phyloP scores from a whole-genome alignment of 768 basidiomycete species.

The Lentinula lateritia region DNA sequence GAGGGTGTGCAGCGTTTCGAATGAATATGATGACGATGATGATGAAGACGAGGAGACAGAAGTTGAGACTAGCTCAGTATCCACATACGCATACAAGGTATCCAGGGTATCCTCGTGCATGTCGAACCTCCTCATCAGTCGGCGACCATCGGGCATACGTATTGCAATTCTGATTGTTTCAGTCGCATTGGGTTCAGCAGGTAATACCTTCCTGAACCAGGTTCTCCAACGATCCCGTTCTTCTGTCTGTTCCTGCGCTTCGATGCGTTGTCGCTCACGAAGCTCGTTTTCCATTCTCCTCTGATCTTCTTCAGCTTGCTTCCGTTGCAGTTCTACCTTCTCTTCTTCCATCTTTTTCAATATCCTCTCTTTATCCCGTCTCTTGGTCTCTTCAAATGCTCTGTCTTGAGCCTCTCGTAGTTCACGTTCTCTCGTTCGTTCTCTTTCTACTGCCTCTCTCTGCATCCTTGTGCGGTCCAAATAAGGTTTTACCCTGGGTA shows the following conservation, averaged over 20 bases:
- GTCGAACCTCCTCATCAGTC: constrained; percentile 55
- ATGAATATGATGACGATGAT: constrained; percentile 16
- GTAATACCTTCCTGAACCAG: not conserved
- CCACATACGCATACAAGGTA: constrained; percentile 69
- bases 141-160: constrained; percentile 50
- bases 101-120: constrained; percentile 42
- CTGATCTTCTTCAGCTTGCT: constrained; percentile 28
- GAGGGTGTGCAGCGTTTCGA: constrained; percentile 22
- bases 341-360: constrained; percentile 44
- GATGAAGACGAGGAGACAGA: constrained; percentile 29
- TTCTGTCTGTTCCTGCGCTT: constrained; percentile 17
- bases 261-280: constrained; percentile 30
- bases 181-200: not conserved
- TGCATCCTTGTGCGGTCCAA: constrained; percentile 56
- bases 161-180: constrained; percentile 31
- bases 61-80: constrained; percentile 48
- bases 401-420: constrained; percentile 79
- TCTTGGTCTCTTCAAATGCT: constrained; percentile 63
- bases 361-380: constrained; percentile 66
- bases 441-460: constrained; percentile 41
- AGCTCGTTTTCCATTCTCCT: constrained; percentile 21
- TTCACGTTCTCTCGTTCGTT: constrained; percentile 47
- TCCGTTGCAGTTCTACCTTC: constrained; percentile 25
- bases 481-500: constrained; percentile 79
- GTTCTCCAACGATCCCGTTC: constrained; percentile 23